phyloP scores from a whole-genome alignment of 352 stramenopile species.

The Globisporangium middletonii region DNA sequence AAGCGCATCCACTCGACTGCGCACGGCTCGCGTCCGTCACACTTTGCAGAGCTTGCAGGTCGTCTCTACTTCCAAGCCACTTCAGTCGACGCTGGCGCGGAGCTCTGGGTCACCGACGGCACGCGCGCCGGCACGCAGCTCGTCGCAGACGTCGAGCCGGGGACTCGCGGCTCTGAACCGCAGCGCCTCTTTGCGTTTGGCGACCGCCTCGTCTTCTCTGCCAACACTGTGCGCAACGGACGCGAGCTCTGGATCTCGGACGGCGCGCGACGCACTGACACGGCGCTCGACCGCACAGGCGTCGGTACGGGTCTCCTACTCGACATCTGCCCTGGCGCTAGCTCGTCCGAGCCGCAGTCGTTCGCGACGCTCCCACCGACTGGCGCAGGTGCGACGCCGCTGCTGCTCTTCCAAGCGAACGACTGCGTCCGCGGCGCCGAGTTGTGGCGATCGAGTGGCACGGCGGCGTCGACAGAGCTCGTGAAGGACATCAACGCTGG shows the following conservation, averaged over 20 bases:
- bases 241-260: constrained; percentile 64
- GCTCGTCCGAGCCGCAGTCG: constrained; percentile 45
- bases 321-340: constrained; percentile 45
- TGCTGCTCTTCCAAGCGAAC: constrained; percentile 80
- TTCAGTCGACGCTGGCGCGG: constrained; percentile 35
- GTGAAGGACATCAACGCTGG: constrained; percentile 62
- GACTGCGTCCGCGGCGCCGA: constrained; percentile 78
- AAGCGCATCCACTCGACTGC: constrained; percentile 28
- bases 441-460: constrained; percentile 75
- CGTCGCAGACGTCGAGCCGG: constrained; percentile 52
- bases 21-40: constrained; percentile 22
- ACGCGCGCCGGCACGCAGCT: constrained; percentile 36
- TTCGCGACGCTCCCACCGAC: constrained; percentile 25
- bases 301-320: constrained; percentile 39
- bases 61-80: constrained; percentile 72
- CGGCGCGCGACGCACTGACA: constrained; percentile 24
- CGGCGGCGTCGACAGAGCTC: constrained; percentile 32
- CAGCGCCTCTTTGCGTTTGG: constrained; percentile 28
- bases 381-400: not conserved
- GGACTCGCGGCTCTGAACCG: constrained; percentile 30
- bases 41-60: constrained; percentile 32
- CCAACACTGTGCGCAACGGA: constrained; percentile 25
- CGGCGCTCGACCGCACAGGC: constrained; percentile 16
- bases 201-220: constrained; percentile 51
- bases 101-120: constrained; percentile 78